Conservation (phyloP, 495 filamentous ascomycete species). For the Patellaria atrata region DNA sequence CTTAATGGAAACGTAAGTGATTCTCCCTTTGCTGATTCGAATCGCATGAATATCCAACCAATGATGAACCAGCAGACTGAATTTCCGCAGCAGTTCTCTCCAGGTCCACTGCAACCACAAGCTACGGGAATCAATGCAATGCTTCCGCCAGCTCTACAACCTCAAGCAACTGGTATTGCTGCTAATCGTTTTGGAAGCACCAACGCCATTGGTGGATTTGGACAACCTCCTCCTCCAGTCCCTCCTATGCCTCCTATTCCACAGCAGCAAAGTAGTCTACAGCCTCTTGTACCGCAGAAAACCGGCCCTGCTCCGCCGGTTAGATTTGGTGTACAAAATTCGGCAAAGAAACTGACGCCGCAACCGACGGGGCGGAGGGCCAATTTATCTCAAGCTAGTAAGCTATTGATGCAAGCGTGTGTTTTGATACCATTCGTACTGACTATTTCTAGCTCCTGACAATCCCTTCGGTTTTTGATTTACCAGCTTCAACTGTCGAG, state of each 20-base stretch:
- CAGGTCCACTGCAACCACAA: slow-evolving; percentile 31
- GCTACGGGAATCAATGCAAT: slow-evolving; percentile 37
- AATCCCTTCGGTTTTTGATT: slow-evolving; percentile 95
- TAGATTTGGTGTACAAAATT: slow-evolving; percentile 64
- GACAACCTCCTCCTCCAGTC: slow-evolving; percentile 13
- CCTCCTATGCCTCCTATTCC: slow-evolving; percentile 31
- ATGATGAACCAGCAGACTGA: slow-evolving; percentile 2
- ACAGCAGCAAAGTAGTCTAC: slow-evolving; percentile 34
- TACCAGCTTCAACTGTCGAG: too few relatives aligned
- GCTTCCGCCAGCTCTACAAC: slow-evolving; percentile 32
- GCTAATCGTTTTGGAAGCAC: too few relatives aligned
- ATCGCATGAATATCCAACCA: not conserved
- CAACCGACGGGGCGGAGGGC: slow-evolving; percentile 84
- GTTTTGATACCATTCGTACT: slow-evolving; percentile 5
- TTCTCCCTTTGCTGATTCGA: not conserved
- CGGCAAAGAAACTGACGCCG: slow-evolving; percentile 61
- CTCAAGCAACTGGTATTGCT: slow-evolving; percentile 43
- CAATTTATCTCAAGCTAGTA: slow-evolving; percentile 88
- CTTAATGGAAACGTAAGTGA: too few relatives aligned
- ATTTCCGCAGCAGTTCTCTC: slow-evolving; percentile 30
- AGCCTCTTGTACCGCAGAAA: slow-evolving; percentile 66
- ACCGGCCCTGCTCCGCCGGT: slow-evolving; percentile 88
- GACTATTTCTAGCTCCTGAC: slow-evolving; percentile 49
- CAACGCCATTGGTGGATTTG: slow-evolving; percentile 18
- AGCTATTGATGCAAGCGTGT: slow-evolving; percentile 27